These are phyloP conservation scores for Russula brevipes DNA, from an alignment of 768 basidiomycete genomes.

Conservation along the genomic window DNA sequence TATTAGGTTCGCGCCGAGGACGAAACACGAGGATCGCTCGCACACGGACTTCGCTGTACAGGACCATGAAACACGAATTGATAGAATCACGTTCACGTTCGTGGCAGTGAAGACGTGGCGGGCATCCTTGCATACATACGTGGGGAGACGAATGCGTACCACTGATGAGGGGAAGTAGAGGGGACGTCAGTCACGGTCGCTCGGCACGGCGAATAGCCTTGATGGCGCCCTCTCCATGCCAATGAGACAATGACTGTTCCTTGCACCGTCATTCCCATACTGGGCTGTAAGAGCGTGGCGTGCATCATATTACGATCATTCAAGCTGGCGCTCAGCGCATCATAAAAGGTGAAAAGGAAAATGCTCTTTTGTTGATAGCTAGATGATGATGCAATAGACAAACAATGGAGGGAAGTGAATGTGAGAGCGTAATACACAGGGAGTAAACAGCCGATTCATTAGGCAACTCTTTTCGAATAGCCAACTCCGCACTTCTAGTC, in stretches of 20 bases:
- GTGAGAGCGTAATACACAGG: constrained; percentile 20
- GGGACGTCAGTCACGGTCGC: not conserved
- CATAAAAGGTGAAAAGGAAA: not conserved
- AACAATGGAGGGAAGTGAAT: constrained; percentile 6
- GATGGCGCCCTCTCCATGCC: not conserved
- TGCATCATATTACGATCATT: not conserved
- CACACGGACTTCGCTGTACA: constrained; percentile 5
- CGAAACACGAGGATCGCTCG: constrained; percentile 18
- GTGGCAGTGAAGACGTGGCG: constrained; percentile 3
- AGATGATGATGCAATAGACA: constrained; percentile 19
- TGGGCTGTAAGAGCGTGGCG: not conserved
- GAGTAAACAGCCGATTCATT: constrained; percentile 7
- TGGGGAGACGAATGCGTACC: not conserved
- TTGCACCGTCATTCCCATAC: not conserved
- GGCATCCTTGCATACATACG: not conserved
- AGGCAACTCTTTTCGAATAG: constrained; percentile 2
- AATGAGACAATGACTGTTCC: not conserved
- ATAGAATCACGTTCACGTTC: constrained; percentile 7
- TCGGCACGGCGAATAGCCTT: constrained; percentile 8
- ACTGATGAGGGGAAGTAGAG: constrained; percentile 18
- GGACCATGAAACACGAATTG: constrained; percentile 1
- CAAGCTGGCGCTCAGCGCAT: not conserved
- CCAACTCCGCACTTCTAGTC: constrained; percentile 45
- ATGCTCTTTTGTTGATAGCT: constrained; percentile 18
- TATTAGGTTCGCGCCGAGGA: not conserved